Evolutionary conservation across 345 rosid species (phyloP), one percentile per base, ranked within the genome.

Genomic region (Passiflora organensis): DNA sequence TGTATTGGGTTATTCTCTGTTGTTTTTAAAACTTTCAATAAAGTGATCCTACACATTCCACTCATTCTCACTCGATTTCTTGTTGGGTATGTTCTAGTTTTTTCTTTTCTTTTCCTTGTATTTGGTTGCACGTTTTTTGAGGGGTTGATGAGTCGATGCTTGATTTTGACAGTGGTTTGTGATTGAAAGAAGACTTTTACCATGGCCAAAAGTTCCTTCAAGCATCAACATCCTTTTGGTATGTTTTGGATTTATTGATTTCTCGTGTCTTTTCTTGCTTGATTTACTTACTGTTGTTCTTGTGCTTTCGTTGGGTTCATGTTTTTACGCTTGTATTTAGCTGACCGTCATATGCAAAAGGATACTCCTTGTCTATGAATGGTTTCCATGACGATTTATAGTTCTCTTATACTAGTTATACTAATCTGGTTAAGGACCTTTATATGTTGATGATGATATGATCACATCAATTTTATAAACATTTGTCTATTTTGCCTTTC

Each of bases 161-260:
- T 78, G 59, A 80, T 73, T 55, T 62, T 73, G 28, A 72, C 86
- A 80, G 84, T 42, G 47, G 60, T 59, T 48, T 38, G 34, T 37
- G 57, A 59, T 59, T 62, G 66, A 34, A 58, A 62, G 17, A 46
- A 51, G 5, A 51, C 46, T 28, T 25, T 36, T 48, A 51, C 58
- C 72, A 86, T 86, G 95, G 83, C 84, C 53, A 83, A 78, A 59
- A 74, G 75, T 55, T 69, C 82, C 18, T 81, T 83, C 86, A 81
- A 81, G 80, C 76, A 74, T 48, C 81, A 81, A 37, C 84, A 83
- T 55, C 81, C 90, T 17, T 55, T 83, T 64, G 90, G 95, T 86
- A 59, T n/a, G 83, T 66, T 32, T 51, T 44, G 43, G 32, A 16
- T 28, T 50, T 37, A 46, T 5, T 9, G 2, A 6, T 24, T 1